Percentiles rank a stretch among this genome's conserved stretches.
These are phyloP conservation scores for Bruguiera gymnorhiza DNA, from an alignment of 345 rosid genomes.

Conservation along the genomic window DNA sequence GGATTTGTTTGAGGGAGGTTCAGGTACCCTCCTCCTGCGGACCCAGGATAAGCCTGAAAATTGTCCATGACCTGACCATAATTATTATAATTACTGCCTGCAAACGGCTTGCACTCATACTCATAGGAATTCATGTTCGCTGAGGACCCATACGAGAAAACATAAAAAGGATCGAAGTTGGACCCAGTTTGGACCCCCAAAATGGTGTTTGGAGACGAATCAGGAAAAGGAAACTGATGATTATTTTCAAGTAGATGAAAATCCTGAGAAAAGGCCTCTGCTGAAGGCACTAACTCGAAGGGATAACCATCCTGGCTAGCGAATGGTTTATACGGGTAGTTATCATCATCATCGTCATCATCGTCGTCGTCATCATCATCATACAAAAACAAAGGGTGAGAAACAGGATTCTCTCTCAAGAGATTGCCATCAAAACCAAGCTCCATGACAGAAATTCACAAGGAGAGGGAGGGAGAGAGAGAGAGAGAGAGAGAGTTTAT, in stretches of 20 bases:
- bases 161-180: constrained; percentile 44
- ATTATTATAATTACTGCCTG: constrained; percentile 11
- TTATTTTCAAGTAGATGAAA: constrained; percentile 36
- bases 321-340: constrained; percentile 2
- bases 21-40: constrained; percentile 9
- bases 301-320: constrained; percentile 35
- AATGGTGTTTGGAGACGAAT: constrained; percentile 43
- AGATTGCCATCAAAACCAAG: background rate
- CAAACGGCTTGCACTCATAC: constrained; percentile 56
- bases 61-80: constrained; percentile 50
- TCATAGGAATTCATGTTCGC: constrained; percentile 34
- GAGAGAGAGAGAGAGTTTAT: no score
- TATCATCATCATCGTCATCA: background rate
- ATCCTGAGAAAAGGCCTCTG: constrained; percentile 47
- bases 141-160: constrained; percentile 33
- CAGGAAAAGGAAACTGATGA: constrained; percentile 34
- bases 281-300: constrained; percentile 25
- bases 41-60: constrained; percentile 28
- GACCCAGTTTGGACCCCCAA: constrained; percentile 34
- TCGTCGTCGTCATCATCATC: background rate
- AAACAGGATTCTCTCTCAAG: background rate
- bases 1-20: constrained; percentile 19
- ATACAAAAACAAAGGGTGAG: constrained; percentile 4
- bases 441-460: constrained; percentile 3
- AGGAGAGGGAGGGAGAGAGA: background rate